Evolutionary conservation across 192 early-diverging fungal species (phyloP).

Genomic region (Coemansia furcata): DNA sequence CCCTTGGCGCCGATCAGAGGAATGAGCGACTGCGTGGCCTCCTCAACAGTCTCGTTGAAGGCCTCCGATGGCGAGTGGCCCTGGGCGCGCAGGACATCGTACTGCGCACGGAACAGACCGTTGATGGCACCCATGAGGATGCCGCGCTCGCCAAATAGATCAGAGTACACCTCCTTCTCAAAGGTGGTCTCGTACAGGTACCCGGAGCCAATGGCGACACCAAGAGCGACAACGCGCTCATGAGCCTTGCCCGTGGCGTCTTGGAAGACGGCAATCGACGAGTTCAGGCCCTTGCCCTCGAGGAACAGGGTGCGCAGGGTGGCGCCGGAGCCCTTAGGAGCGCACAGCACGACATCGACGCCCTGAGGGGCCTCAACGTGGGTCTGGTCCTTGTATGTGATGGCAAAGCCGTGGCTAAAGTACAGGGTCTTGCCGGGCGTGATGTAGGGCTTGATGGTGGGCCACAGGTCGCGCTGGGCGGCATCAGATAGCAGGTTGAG

Average conservation of each 20-base stretch:
- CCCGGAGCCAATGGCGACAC: conserved; percentile 92
- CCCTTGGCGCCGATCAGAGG: conserved; percentile 94
- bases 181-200: conserved; percentile 98
- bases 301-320: conserved; percentile 95
- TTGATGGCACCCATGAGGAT: conserved; percentile 98
- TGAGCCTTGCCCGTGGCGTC: conserved; percentile 91
- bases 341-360: conserved; percentile 94
- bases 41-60: conserved; percentile 99
- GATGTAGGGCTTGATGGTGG: conserved; percentile 77
- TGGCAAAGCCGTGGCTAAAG: conserved; percentile 96
- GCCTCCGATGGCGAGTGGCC: conserved; percentile 98
- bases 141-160: conserved; percentile 95
- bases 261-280: conserved; percentile 92
- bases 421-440: conserved; percentile 98
- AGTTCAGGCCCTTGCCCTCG: conserved; percentile 96
- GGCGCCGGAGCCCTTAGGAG: conserved; percentile 95
- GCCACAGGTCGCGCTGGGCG: conserved; percentile 90
- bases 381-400: conserved; percentile 91
- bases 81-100: conserved; percentile 89
- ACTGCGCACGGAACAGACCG: conserved; percentile 93
- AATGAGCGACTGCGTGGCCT: conserved; percentile 97
- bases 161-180: conserved; percentile 94
- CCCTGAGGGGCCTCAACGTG: conserved; percentile 85
- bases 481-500: conserved; percentile 97
- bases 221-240: conserved; percentile 88